These are phyloP conservation scores for Panicum virgatum DNA, from an alignment of 202 grass and related monocot species.

Conservation along the genomic window DNA sequence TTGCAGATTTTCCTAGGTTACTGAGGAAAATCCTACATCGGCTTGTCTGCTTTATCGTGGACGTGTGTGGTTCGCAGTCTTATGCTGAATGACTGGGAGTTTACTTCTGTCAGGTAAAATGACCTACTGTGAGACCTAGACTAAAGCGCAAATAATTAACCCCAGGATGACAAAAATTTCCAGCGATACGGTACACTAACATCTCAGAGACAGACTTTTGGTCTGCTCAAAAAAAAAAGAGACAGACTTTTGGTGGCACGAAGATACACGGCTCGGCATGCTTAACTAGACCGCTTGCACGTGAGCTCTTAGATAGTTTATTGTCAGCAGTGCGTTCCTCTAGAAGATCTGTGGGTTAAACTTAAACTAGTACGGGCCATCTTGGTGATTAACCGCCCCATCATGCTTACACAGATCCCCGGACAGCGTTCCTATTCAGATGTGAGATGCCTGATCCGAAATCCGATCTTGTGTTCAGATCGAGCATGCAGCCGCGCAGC, in stretches of 20 bases:
- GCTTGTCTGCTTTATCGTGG: too few species aligned
- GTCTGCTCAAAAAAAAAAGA: too few species aligned
- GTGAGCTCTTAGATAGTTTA: not conserved
- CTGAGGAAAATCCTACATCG: not conserved
- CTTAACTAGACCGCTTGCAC: not conserved
- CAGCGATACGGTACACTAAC: not conserved
- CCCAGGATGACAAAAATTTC: not conserved
- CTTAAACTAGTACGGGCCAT: conserved; percentile 12
- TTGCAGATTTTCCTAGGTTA: not conserved
- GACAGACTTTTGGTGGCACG: too few species aligned
- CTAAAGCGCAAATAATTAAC: not conserved
- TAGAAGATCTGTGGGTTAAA: conserved; percentile 1
- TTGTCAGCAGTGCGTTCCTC: not conserved
- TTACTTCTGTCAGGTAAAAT: not conserved
- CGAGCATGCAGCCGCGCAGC: not conserved
- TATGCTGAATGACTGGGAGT: too few species aligned
- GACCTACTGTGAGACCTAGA: not conserved
- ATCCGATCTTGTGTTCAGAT: not conserved
- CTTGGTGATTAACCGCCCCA: not conserved
- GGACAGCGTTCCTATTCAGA: not conserved
- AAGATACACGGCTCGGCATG: too few species aligned
- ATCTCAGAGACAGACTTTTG: too few species aligned
- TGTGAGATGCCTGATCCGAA: not conserved
- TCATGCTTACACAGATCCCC: not conserved
- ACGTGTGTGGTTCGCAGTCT: too few species aligned